Evolutionary conservation across 495 filamentous ascomycete genomes (phyloP).

Genomic region (Hyaloscypha variabilis): DNA sequence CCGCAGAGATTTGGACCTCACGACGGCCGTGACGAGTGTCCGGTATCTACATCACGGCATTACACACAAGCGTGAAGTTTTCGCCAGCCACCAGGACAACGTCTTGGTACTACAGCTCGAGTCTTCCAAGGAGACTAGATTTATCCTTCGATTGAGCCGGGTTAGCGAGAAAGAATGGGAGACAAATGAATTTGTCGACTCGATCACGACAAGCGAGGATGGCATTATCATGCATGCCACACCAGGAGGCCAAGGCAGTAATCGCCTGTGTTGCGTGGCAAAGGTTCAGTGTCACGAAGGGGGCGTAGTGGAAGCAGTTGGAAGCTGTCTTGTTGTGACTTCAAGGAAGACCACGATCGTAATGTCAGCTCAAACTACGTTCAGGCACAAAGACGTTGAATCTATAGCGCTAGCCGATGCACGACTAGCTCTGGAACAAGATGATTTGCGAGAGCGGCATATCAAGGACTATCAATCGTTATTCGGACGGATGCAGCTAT

Average conservation of each 20-base stretch:
- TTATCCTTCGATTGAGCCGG: slow-evolving; percentile 19
- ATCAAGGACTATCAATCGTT: slow-evolving; percentile 18
- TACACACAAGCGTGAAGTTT: slow-evolving; percentile 29
- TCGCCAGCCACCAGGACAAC: slow-evolving; percentile 45
- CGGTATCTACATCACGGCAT: slow-evolving; percentile 17
- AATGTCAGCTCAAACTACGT: slow-evolving; percentile 45
- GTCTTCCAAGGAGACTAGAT: slow-evolving; percentile 32
- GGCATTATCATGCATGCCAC: slow-evolving; percentile 43
- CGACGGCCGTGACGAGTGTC: slow-evolving; percentile 23
- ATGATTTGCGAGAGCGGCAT: slow-evolving; percentile 25
- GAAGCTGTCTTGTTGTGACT: slow-evolving; percentile 40
- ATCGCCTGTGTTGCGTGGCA: slow-evolving; percentile 37
- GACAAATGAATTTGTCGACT: slow-evolving; percentile 45
- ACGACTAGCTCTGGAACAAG: slow-evolving; percentile 26
- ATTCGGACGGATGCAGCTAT: slow-evolving; percentile 7
- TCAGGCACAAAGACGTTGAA: slow-evolving; percentile 38
- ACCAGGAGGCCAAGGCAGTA: slow-evolving; percentile 39
- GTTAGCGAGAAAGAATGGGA: slow-evolving; percentile 35
- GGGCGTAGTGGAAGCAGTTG: slow-evolving; percentile 34
- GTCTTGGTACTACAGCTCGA: slow-evolving; percentile 45
- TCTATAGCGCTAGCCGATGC: slow-evolving; percentile 31
- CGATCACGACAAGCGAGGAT: slow-evolving; percentile 26
- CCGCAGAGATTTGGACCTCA: slow-evolving; percentile 44
- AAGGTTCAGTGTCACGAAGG: slow-evolving; percentile 32
- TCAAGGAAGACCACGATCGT: slow-evolving; percentile 37